These are phyloP conservation scores for Rhizopogon vesiculosus DNA, from an alignment of 768 basidiomycete genomes.

Conservation along the genomic window DNA sequence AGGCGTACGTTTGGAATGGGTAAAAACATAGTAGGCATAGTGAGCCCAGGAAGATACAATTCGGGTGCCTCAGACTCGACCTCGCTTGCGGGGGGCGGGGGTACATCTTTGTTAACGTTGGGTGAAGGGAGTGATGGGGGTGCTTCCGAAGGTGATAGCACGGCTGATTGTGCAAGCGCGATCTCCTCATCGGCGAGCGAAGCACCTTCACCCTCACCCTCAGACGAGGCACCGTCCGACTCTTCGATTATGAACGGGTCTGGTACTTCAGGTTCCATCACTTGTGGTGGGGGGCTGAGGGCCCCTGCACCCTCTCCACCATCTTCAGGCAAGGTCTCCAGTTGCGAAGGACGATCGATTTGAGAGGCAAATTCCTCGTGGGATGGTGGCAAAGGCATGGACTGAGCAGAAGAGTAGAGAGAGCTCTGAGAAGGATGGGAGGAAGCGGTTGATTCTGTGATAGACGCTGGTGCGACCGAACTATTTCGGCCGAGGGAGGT, in stretches of 20 bases:
- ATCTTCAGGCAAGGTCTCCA: slow-evolving; percentile 8
- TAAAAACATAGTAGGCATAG: slow-evolving; percentile 74
- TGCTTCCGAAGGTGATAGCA: slow-evolving; percentile 12
- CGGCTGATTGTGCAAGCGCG: slow-evolving; percentile 30
- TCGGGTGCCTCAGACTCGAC: slow-evolving; percentile 49
- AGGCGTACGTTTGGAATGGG: slow-evolving; percentile 87
- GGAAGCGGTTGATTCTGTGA: slow-evolving; percentile 1
- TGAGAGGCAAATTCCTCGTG: not conserved
- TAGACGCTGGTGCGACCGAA: slow-evolving; percentile 2
- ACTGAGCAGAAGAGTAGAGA: not conserved
- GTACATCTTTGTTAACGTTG: slow-evolving; percentile 49
- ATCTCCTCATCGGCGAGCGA: slow-evolving; percentile 34
- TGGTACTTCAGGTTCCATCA: slow-evolving; percentile 45
- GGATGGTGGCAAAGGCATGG: not conserved
- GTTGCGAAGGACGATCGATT: not conserved
- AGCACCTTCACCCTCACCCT: slow-evolving; percentile 17
- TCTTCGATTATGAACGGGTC: slow-evolving; percentile 64
- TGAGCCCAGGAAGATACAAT: slow-evolving; percentile 63
- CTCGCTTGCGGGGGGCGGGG: slow-evolving; percentile 39
- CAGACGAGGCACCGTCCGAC: slow-evolving; percentile 39
- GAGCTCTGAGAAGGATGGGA: not conserved
- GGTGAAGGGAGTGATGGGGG: slow-evolving; percentile 19
- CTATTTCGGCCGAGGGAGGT: slow-evolving; percentile 5
- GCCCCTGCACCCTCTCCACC: not conserved
- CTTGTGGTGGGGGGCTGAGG: slow-evolving; percentile 11